Conservation (phyloP, 208 protist genomes). For the Tritrichomonas foetus region DNA sequence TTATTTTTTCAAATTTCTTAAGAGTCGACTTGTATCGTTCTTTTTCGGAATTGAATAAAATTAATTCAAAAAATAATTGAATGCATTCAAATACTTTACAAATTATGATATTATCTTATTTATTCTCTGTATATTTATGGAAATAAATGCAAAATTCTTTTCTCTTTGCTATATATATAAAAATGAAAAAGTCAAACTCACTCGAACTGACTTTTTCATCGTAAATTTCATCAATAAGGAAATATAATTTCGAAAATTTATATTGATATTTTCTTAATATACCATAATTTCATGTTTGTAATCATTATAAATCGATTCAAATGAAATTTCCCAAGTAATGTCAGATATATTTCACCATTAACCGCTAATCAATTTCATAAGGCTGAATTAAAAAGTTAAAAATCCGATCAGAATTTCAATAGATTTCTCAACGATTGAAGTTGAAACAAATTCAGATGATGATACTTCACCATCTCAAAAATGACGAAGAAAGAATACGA, state of each 20-base stretch:
- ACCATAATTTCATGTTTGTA: background rate
- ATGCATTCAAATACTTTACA: too few species aligned
- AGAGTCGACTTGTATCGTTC: too few species aligned
- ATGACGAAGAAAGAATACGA: background rate
- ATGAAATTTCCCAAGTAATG: background rate
- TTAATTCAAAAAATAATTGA: too few species aligned
- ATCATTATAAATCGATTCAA: background rate
- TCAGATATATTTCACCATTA: background rate
- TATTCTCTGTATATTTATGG: background rate
- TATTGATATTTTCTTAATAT: background rate
- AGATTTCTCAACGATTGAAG: background rate
- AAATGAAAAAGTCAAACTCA: background rate
- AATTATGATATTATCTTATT: too few species aligned
- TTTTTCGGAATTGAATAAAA: too few species aligned
- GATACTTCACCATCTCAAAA: background rate
- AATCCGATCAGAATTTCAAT: background rate
- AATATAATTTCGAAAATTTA: background rate
- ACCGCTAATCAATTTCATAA: background rate
- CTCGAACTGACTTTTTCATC: background rate
- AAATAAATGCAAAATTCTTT: background rate
- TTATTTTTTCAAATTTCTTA: too few species aligned
- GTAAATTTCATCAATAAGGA: background rate
- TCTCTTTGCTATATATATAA: background rate
- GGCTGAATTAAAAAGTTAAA: too few species aligned
- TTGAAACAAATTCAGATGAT: background rate